A percentile compares a stretch with the other conserved stretches of the same genome.
These are phyloP conservation scores for Fusarium citri DNA, from an alignment of 2,329 filamentous ascomycete species.

Conservation along the genomic window DNA sequence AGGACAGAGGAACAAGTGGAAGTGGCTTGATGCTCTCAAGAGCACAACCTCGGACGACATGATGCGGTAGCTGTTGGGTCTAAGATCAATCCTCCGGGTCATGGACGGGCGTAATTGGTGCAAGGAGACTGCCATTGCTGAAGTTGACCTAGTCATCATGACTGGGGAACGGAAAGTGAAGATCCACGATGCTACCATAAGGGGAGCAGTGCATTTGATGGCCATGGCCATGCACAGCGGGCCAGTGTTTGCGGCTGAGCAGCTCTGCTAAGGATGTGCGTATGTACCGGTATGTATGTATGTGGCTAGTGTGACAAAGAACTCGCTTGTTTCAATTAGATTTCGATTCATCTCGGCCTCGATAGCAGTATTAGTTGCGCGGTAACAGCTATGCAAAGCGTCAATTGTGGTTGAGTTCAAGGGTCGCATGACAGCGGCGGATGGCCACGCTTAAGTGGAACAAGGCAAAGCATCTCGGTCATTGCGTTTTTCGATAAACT, in stretches of 20 bases:
- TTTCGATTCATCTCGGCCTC: conserved; percentile 8
- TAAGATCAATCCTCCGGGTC: neutral
- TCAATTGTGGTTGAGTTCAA: conserved; percentile 3
- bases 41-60: neutral
- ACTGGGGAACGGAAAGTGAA: conserved; percentile 26
- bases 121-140: neutral
- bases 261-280: conserved; percentile 6
- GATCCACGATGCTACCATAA: conserved; percentile 19
- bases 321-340: conserved; percentile 32
- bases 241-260: conserved; percentile 27
- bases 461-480: neutral
- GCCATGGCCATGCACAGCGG: conserved; percentile 17
- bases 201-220: conserved; percentile 33
- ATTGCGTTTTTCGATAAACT: conserved; percentile 1
- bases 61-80: neutral
- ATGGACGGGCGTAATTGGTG: neutral
- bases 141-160: neutral
- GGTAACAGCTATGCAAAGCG: conserved; percentile 9
- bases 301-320: conserved; percentile 41
- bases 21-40: neutral
- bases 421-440: conserved; percentile 9
- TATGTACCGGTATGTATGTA: neutral
- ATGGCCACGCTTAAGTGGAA: conserved; percentile 11
- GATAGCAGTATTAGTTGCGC: conserved; percentile 16
- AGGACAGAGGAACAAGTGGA: neutral